Evolutionary conservation across 2,329 filamentous ascomycete genomes (phyloP), one percentile per base, ranked within the genome.

Genomic region (Penicillium olsonii): DNA sequence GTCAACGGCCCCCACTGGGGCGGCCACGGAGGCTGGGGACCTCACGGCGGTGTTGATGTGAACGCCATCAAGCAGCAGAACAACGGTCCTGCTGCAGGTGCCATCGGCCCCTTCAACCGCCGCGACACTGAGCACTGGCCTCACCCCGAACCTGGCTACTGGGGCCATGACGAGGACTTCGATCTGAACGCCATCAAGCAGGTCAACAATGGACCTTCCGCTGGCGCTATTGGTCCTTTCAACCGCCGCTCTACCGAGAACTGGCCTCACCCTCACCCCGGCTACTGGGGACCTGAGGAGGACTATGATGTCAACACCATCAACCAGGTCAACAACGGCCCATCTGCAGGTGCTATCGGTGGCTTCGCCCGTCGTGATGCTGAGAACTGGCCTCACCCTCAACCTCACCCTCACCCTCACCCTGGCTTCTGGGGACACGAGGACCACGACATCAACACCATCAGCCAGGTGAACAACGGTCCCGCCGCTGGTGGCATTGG

Each of bases 221-320:
- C 29, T 15, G 45, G 45, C 0, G 24, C 15, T 6, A 37, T 27
- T 26, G 35, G 3, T 11, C 31, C 15, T 18, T 37, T 14, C 27
- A 31, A 31, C 15, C 50, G 50, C 9, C 55, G 55, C 22, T 24
- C 22, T 3, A 33, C 35, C 31, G 22, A 24, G 22, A 4, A 24
- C 22, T 24, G 22, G 22, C 17, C 34, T 3, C 27, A 29, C 10
- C 10, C 10, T 2, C 27, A 11, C 27, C 27, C 27, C 3, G 27
- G 27, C 12, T 11, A 11, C 27, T 29, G 27, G 27, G 27, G 9
- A 4, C 27, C 43, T 0, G 24, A 48, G 1, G 8, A 24, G 1
- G 45, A 48, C 2, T 1, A 43, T 1, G 45, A 48, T 2, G 1
- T 48, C 5, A 37, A 40, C 4, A 11, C 38, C 4, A 1, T 48